phyloP scores from a whole-genome alignment of 495 filamentous ascomycete genomes.

The Aspergillus ostianus region DNA sequence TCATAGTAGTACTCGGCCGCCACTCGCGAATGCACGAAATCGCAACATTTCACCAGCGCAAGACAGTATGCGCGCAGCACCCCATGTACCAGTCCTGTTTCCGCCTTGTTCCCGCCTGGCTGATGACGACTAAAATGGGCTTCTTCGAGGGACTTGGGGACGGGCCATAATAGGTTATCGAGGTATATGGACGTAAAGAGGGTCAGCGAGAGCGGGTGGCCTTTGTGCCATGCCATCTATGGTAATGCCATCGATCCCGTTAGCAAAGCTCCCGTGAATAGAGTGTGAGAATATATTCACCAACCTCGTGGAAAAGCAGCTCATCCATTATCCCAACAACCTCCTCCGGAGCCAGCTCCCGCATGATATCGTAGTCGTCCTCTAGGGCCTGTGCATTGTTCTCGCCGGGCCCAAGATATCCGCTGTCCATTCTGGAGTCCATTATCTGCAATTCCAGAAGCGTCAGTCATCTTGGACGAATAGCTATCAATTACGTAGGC shows the following conservation, averaged over 20 bases:
- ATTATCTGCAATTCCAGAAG: slow-evolving; percentile 65
- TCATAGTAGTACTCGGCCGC: slow-evolving; percentile 82
- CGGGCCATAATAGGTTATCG: slow-evolving; percentile 74
- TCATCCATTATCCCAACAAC: slow-evolving; percentile 93
- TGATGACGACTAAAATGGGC: slow-evolving; percentile 60
- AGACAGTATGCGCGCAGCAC: slow-evolving; percentile 86
- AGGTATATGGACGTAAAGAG: slow-evolving; percentile 94
- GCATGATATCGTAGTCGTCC: slow-evolving; percentile 78
- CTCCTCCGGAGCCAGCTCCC: slow-evolving; percentile 69
- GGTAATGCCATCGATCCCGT: slow-evolving; percentile 14
- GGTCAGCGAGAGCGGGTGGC: slow-evolving; percentile 90
- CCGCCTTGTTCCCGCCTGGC: slow-evolving; percentile 25
- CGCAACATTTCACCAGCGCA: slow-evolving; percentile 78
- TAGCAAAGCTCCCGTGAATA: slow-evolving; percentile 13
- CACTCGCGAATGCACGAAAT: slow-evolving; percentile 71
- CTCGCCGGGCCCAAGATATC: slow-evolving; percentile 71
- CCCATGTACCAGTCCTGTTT: slow-evolving; percentile 55
- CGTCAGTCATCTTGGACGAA: slow-evolving; percentile 8
- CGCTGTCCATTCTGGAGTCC: slow-evolving; percentile 98
- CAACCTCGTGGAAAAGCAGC: slow-evolving; percentile 82
- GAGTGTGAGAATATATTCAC: slow-evolving; percentile 6
- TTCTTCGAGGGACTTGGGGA: slow-evolving; percentile 63
- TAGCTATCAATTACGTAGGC: too few relatives aligned
- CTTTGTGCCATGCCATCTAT: slow-evolving; percentile 95
- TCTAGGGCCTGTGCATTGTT: slow-evolving; percentile 59